phyloP scores from a whole-genome alignment of 2,329 filamentous ascomycete species.

The Botrytis deweyae region DNA sequence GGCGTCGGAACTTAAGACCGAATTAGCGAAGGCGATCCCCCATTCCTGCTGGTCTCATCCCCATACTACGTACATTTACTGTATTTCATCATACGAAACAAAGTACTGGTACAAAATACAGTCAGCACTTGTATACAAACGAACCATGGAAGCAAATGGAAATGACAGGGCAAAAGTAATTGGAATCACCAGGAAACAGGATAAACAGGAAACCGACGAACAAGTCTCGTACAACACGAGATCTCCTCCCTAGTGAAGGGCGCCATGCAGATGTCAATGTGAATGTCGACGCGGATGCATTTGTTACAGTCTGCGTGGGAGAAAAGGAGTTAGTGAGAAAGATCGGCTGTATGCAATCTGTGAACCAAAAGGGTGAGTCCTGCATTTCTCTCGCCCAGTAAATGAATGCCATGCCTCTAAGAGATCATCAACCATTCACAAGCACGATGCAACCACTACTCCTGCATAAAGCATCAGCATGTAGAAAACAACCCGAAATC shows the following conservation, averaged over 20 bases:
- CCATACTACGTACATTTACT: not conserved
- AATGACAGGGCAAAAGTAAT: too few species aligned
- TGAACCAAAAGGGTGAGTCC: not conserved
- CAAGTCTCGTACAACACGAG: not conserved
- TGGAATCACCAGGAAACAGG: not conserved
- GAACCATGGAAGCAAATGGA: not conserved
- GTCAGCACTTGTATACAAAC: not conserved
- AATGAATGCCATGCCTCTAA: not conserved
- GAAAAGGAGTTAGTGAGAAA: not conserved
- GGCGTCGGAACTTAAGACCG: not conserved
- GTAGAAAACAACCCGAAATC: not conserved
- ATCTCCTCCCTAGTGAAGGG: not conserved
- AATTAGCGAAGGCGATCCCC: constrained; percentile 10
- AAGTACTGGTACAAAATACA: constrained; percentile 1
- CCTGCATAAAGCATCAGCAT: not conserved
- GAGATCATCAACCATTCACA: not conserved
- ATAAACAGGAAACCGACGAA: not conserved
- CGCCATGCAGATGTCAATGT: not conserved
- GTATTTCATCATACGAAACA: not conserved
- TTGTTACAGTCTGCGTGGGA: not conserved
- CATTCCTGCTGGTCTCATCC: not conserved
- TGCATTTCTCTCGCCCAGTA: not conserved
- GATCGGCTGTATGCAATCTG: not conserved
- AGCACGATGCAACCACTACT: not conserved
- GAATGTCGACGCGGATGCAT: not conserved